These are phyloP conservation scores for Globisporangium lucens DNA, from an alignment of 352 stramenopile genomes.

Conservation along the genomic window DNA sequence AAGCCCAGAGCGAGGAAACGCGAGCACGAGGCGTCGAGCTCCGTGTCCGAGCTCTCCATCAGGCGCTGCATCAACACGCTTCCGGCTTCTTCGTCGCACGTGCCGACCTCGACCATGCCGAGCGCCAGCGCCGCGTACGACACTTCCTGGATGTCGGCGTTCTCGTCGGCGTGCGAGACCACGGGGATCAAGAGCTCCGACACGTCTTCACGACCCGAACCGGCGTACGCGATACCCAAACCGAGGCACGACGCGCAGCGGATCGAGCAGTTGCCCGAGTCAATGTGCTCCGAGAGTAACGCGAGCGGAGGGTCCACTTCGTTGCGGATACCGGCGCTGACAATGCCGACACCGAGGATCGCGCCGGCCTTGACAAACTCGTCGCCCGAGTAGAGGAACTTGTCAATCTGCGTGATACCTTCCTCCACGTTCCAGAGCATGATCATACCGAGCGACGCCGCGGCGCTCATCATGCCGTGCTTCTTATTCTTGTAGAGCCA, in stretches of 20 bases:
- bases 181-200: conserved; percentile 96
- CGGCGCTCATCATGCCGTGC: conserved; percentile 98
- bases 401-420: conserved; percentile 98
- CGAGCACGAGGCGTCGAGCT: conserved; percentile 95
- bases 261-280: conserved; percentile 93
- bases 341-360: conserved; percentile 96
- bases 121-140: conserved; percentile 94
- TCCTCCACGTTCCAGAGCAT: conserved; percentile 99
- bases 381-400: conserved; percentile 98
- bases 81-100: conserved; percentile 96
- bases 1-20: conserved; percentile 97
- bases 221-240: conserved; percentile 98
- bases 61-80: conserved; percentile 96
- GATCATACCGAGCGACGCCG: conserved; percentile 97
- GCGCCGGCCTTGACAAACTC: conserved; percentile 98
- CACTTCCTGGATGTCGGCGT: conserved; percentile 92
- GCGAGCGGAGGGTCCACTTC: conserved; percentile 97
- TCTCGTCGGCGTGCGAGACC: conserved; percentile 87
- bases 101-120: conserved; percentile 98
- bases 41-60: conserved; percentile 97
- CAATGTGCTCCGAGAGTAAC: conserved; percentile 96
- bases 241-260: conserved; percentile 94
- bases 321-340: conserved; percentile 92
- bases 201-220: conserved; percentile 95
- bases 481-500: conserved; percentile 99